Evolutionary conservation across 2,329 filamentous ascomycete genomes (phyloP), one percentile per base, ranked within the genome.

Genomic region (Xylaria sp.): DNA sequence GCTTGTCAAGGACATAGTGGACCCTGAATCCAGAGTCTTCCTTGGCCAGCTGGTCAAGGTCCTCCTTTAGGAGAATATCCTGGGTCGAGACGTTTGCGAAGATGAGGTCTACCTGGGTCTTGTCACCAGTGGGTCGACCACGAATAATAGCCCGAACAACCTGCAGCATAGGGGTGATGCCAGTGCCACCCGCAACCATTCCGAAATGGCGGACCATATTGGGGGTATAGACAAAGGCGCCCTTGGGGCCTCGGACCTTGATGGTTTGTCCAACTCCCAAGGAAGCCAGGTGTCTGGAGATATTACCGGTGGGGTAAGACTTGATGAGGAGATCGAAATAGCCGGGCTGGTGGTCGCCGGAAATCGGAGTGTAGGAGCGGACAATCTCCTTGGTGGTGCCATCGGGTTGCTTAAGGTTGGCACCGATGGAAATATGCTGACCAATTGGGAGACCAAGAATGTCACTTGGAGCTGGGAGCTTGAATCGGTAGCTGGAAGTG

Each of bases 131-230:
- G 61, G 89, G 85, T 73, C 93, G 89, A 76, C 93, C 93, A 73
- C 93, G 89, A 75, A 94, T 88, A 74, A 98, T 94, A 66, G 95
- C 96, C 76, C 94, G 92, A 79, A 97, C 90, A 75, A 99, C 89
- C 84, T 99, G 96, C 70, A 98, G 87, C 96, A 99, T 99, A 68
- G 96, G 96, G 10, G 96, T 98, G 80, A 99, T 98, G 74, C 96
- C 96, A 38, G 96, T 98, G 72, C 96, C 96, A 73, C 96, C 96
- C 71, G 96, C 94, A 78, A 99, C 93, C 96, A 99, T 99, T 78
- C 94, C 96, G 73, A 99, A 97, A 81, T 92, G 92, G 71, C 92
- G 90, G 74, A 95, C 93, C 92, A 99, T 95, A 86, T 97, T 97
- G 74, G 95, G 94, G 20, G 91, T 93, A 84, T 99, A 99, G 70